Evolutionary conservation across 2,329 filamentous ascomycete species (phyloP), one percentile per base, ranked within the genome.

Genomic region (Emydomyces testavorans): DNA sequence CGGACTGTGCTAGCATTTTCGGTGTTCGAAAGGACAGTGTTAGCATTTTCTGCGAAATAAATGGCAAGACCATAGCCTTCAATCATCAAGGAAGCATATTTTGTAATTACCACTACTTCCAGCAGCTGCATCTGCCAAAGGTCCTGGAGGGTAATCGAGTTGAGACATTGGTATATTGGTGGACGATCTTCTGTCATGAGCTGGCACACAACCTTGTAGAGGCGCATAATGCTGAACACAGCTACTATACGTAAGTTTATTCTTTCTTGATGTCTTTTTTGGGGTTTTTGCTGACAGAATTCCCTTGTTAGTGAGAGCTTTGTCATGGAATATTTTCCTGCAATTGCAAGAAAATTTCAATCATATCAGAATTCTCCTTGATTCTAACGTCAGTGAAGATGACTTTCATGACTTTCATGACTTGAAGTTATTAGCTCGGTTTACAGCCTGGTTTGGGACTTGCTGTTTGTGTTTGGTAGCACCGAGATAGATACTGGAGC

Each of bases 121-220:
- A 83, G 51, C 80, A 90, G 59, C 67, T 95, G 26, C 90, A 96
- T 60, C 71, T 78, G 37, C 59, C 68, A 11, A 65, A 71, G 53
- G 63, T 79, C 40, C 60, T 64, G 16, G 54, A 60, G 18, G 61
- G 56, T 51, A 55, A 54, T 41, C 79, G 71, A 61, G 72, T 78
- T 3, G 83, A 92, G 52, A 85, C 85, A 2, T 71, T 79, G 49
- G 77, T 83, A 1, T 94, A 89, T 72, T 96, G 90, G 90, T 95
- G 84, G 78, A 84, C 94, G 54, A 88, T 92, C n/a, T 65, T 95
- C 52, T 93, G 88, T 53, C 92, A 98, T 63, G 93, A 98, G 68
- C 69, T 98, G 64, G 89, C 92, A 50, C 92, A 98, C 67, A 98
- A 98, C 62, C 69, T 98, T 47, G 86, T 94, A 6, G 68, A 70